Conservation (phyloP, 805 yeast genomes). For the Kregervanrija pseudodelftensis region DNA sequence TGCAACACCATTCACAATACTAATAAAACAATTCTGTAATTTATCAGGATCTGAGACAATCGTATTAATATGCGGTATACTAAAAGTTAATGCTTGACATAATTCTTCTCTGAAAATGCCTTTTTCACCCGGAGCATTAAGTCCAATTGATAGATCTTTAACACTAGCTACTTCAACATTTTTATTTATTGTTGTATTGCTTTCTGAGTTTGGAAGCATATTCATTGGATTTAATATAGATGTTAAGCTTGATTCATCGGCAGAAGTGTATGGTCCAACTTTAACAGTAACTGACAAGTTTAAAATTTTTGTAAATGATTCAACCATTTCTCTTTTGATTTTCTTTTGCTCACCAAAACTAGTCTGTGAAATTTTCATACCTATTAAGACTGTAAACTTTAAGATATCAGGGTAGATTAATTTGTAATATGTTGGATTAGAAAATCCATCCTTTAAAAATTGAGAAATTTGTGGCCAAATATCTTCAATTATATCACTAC, state of each 20-base stretch:
- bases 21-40: constrained; percentile 39
- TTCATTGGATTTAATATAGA: constrained; percentile 19
- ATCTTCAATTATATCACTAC: constrained; percentile 68
- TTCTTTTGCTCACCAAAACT: constrained; percentile 58
- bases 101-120: constrained; percentile 35
- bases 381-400: constrained; percentile 42
- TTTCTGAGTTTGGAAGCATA: constrained; percentile 15
- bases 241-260: constrained; percentile 14
- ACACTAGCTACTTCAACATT: neutral
- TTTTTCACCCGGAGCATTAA: constrained; percentile 10
- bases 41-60: constrained; percentile 58
- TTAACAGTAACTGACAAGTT: constrained; percentile 20
- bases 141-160: neutral
- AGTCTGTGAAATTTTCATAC: constrained; percentile 48
- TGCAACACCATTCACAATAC: constrained; percentile 47
- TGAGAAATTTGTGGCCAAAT: constrained; percentile 53
- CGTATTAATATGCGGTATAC: constrained; percentile 34
- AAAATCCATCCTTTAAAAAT: constrained; percentile 54
- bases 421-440: constrained; percentile 41
- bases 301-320: constrained; percentile 20
- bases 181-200: constrained; percentile 2
- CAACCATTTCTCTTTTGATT: constrained; percentile 43
- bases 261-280: constrained; percentile 4
- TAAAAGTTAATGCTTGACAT: constrained; percentile 32
- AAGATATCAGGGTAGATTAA: constrained; percentile 46